A percentile compares a stretch with the other conserved stretches of the same genome.
Conservation (phyloP, 164 flowering plant genomes). For the Nymphaea colorata region DNA sequence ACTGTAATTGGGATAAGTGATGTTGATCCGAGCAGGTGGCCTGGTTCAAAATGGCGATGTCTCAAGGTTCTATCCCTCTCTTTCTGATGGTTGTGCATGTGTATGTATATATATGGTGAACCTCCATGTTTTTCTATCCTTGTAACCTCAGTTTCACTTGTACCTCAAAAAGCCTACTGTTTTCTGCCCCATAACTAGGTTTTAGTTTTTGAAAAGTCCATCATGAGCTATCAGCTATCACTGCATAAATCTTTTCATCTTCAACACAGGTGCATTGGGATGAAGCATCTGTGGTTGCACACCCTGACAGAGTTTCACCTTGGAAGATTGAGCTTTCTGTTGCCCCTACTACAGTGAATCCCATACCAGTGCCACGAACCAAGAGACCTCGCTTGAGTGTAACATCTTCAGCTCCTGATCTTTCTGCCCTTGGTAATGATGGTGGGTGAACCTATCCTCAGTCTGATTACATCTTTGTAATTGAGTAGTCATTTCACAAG, state of each 20-base stretch:
- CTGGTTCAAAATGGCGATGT: constrained; percentile 47
- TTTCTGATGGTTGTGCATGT: background rate
- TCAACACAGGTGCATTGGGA: constrained; percentile 60
- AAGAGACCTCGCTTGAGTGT: constrained; percentile 24
- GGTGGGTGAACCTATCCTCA: constrained; percentile 19
- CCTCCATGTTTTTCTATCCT: background rate
- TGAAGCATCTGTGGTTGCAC: constrained; percentile 11
- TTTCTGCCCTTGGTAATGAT: constrained; percentile 8
- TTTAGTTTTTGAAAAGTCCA: background rate
- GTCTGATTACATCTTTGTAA: background rate
- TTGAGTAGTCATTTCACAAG: too few relatives aligned
- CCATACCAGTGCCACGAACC: constrained; percentile 6
- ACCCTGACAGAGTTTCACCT: constrained; percentile 37
- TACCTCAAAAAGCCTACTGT: too few relatives aligned
- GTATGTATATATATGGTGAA: background rate
- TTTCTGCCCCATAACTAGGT: too few relatives aligned
- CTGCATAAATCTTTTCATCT: background rate
- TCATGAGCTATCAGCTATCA: too few relatives aligned
- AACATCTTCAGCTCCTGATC: constrained; percentile 24
- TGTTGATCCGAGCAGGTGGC: constrained; percentile 37
- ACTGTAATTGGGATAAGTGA: constrained; percentile 34
- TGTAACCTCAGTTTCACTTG: too few relatives aligned
- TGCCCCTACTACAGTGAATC: constrained; percentile 1
- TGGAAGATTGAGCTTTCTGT: constrained; percentile 37
- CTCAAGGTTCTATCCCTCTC: constrained; percentile 21